A percentile compares a stretch with the other conserved stretches of the same genome.
phyloP scores from a whole-genome alignment of 2,329 filamentous ascomycete species.

The Gyromitra esculenta region DNA sequence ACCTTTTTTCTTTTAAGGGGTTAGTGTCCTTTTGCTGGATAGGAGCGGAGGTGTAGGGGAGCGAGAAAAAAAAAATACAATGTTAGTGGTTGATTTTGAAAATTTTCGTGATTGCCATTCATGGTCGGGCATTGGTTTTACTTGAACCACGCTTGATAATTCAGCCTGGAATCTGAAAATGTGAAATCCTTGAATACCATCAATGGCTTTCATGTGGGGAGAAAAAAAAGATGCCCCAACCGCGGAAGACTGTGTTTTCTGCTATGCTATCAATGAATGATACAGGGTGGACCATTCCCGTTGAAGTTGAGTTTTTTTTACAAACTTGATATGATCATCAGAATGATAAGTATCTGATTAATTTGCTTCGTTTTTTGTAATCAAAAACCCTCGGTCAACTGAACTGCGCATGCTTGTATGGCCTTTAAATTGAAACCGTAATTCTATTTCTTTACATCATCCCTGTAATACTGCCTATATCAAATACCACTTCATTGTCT shows the following conservation, averaged over 20 bases:
- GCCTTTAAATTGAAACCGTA: not conserved
- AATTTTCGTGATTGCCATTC: not conserved
- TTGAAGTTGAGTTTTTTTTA: not conserved
- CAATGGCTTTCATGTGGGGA: not conserved
- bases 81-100: not conserved
- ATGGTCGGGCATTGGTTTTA: not conserved
- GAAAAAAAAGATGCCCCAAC: not conserved
- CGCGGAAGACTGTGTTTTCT: not conserved
- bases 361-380: not conserved
- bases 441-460: not conserved
- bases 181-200: conserved; percentile 4
- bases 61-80: not conserved
- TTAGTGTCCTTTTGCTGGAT: not conserved
- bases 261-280: not conserved
- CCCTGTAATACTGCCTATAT: not conserved
- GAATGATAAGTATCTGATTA: not conserved
- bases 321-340: not conserved
- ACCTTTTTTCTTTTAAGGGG: not conserved
- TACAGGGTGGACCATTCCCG: not conserved
- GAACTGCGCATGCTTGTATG: not conserved
- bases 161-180: not conserved
- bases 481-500: not conserved
- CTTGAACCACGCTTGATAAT: not conserved
- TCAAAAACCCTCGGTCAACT: not conserved
- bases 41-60: not conserved